Evolutionary conservation across 352 stramenopile genomes (phyloP).

Genomic region (Globisporangium rhizosaccharum): DNA sequence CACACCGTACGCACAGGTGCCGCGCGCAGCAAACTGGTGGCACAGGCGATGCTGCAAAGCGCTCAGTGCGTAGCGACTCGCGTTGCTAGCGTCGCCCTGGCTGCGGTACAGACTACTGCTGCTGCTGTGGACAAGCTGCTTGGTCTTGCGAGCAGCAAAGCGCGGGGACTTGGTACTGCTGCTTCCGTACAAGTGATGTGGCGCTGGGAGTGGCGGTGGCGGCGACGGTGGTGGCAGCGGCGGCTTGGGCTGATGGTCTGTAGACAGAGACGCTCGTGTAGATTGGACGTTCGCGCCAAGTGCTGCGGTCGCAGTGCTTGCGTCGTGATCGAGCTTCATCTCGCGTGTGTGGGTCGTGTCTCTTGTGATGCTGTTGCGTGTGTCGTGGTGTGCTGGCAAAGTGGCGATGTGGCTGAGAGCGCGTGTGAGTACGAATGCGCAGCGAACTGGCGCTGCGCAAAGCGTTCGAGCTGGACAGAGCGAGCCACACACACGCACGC

Average conservation of each 20-base stretch:
- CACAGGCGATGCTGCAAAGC: conserved; percentile 1
- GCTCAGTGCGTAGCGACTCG: too few relatives aligned
- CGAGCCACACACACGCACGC: not conserved
- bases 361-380: not conserved
- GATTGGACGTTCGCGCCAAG: too few relatives aligned
- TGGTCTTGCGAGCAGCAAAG: not conserved
- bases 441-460: not conserved
- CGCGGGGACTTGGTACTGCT: not conserved
- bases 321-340: conserved; percentile 30
- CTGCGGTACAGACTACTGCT: not conserved
- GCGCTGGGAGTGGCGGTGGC: conserved; percentile 8
- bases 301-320: too few relatives aligned
- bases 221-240: conserved; percentile 2
- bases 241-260: not conserved
- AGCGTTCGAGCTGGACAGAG: not conserved
- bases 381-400: not conserved
- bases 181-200: conserved; percentile 10
- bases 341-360: conserved; percentile 9
- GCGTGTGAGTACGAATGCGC: not conserved
- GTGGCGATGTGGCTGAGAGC: not conserved
- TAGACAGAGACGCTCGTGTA: too few relatives aligned
- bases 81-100: not conserved
- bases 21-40: conserved; percentile 32
- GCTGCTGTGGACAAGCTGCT: not conserved
- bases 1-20: conserved; percentile 41